Conservation (phyloP, 2,329 filamentous ascomycete genomes). For the Microdochium trichocladiopsis region DNA sequence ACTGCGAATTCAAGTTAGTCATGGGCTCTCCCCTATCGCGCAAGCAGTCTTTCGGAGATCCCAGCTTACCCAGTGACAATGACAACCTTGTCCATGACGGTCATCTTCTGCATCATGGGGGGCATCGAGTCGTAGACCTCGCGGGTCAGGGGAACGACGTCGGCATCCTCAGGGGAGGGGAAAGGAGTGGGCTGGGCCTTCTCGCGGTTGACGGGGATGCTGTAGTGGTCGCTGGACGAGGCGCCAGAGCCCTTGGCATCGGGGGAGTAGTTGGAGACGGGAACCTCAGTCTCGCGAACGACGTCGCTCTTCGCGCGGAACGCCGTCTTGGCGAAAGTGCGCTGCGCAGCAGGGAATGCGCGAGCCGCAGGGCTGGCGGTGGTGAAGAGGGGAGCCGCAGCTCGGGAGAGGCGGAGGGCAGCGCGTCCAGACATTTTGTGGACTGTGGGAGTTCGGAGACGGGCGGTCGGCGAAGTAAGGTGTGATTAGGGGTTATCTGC, state of each 20-base stretch:
- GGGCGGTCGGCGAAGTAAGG: neutral
- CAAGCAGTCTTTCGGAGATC: constrained; percentile 1
- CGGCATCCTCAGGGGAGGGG: constrained; percentile 36
- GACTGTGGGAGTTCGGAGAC: neutral
- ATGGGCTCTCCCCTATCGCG: too few relatives aligned
- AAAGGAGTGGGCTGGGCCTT: constrained; percentile 33
- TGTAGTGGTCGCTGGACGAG: constrained; percentile 41
- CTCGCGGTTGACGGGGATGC: constrained; percentile 42
- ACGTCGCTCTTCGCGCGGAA: constrained; percentile 39
- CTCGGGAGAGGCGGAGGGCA: constrained; percentile 20
- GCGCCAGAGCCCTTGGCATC: constrained; percentile 35
- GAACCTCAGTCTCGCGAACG: constrained; percentile 49
- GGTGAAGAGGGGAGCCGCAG: constrained; percentile 18
- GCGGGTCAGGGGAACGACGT: constrained; percentile 43
- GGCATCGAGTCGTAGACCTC: constrained; percentile 50
- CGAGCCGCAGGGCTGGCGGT: constrained; percentile 10
- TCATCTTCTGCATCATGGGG: constrained; percentile 62
- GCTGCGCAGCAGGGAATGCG: constrained; percentile 19
- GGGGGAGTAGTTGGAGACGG: constrained; percentile 45
- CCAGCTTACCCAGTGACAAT: constrained; percentile 60
- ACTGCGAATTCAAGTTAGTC: constrained; percentile 26
- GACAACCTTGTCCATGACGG: constrained; percentile 62
- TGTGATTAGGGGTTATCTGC: neutral
- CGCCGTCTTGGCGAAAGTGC: constrained; percentile 28
- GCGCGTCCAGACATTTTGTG: constrained; percentile 21